Evolutionary conservation across 129 eudicot genomes (phyloP).

Genomic region (Sambucus nigra): DNA sequence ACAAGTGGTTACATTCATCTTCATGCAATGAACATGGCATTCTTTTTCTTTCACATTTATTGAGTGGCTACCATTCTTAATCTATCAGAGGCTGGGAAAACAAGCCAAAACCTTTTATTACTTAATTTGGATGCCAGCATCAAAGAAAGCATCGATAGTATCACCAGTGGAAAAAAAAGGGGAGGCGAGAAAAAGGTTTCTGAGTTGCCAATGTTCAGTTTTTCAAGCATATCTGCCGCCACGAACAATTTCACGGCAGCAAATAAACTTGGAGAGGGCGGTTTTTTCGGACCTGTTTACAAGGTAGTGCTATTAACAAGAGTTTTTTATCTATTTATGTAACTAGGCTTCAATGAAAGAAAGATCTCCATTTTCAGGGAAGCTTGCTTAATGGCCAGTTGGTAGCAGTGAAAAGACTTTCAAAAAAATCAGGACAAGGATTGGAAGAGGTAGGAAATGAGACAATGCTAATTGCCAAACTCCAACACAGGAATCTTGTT

Average conservation of each 20-base stretch:
- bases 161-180: background rate
- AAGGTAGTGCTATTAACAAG: too few species aligned
- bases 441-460: slow-evolving; percentile 5
- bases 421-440: slow-evolving; percentile 10
- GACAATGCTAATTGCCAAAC: too few species aligned
- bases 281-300: slow-evolving; percentile 41
- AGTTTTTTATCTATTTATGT: background rate
- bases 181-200: slow-evolving; percentile 2
- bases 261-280: slow-evolving; percentile 40
- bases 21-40: too few species aligned
- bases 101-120: background rate
- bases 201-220: slow-evolving; percentile 24
- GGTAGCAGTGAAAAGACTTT: slow-evolving; percentile 6
- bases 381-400: slow-evolving; percentile 3
- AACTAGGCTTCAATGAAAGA: background rate
- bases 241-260: slow-evolving; percentile 18
- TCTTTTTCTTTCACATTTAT: too few species aligned
- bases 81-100: background rate
- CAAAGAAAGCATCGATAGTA: background rate
- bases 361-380: background rate
- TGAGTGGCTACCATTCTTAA: background rate
- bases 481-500: too few species aligned
- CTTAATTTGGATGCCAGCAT: background rate
- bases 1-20: too few species aligned
- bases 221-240: slow-evolving; percentile 24